A percentile compares a stretch with the other conserved stretches of the same genome.
These are phyloP conservation scores for Heliosperma pusillum DNA, from an alignment of 148 eudicot genomes.

Conservation along the genomic window DNA sequence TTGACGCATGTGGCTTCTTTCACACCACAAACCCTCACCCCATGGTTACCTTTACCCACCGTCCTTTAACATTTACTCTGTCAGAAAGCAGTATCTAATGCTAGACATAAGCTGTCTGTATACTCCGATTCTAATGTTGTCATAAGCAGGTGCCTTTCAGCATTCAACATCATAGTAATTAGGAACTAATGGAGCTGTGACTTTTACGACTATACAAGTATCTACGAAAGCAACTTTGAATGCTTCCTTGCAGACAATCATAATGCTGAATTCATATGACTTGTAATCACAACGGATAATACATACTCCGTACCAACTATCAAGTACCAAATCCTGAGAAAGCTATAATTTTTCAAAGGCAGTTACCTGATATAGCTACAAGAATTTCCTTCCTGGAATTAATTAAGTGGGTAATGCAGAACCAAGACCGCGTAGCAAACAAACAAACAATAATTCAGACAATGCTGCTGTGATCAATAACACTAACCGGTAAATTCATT, in stretches of 20 bases:
- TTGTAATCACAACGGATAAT: not conserved
- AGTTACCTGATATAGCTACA: not conserved
- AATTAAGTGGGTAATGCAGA: not conserved
- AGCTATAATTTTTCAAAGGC: not conserved
- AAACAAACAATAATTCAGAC: not conserved
- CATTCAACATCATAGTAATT: not conserved
- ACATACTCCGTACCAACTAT: not conserved
- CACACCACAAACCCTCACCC: not conserved
- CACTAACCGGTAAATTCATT: conserved; percentile 19
- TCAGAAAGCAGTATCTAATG: conserved; percentile 3
- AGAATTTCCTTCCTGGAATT: not conserved
- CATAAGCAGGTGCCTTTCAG: not conserved
- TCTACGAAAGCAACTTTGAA: not conserved
- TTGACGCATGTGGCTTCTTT: not conserved
- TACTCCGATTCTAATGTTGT: too few relatives aligned
- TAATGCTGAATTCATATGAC: not conserved
- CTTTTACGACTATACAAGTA: not conserved
- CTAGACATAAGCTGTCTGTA: too few relatives aligned
- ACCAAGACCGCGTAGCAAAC: not conserved
- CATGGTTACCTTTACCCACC: not conserved
- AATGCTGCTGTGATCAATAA: conserved; percentile 5
- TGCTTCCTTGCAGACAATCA: not conserved
- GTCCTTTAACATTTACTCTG: not conserved
- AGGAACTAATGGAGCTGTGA: not conserved
- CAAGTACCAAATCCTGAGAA: not conserved